phyloP scores from a whole-genome alignment of 1,284 basidiomycete genomes.

The Hypsizygus ulmarius region DNA sequence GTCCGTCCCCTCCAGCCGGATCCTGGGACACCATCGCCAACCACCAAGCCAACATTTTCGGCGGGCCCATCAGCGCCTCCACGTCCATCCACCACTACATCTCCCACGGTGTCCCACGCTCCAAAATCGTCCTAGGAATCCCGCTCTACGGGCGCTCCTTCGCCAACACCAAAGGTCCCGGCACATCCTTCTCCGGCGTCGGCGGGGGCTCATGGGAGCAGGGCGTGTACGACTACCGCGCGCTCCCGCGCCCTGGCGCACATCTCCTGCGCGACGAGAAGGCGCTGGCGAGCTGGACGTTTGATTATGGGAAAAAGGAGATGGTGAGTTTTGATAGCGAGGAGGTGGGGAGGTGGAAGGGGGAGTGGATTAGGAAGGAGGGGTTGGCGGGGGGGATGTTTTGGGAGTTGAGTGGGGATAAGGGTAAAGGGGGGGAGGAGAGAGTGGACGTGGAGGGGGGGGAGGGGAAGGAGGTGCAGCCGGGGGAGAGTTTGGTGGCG shows the following conservation, averaged over 20 bases:
- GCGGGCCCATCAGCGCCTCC: slow-evolving; percentile 61
- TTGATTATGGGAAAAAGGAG: slow-evolving; percentile 64
- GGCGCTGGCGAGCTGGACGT: slow-evolving; percentile 69
- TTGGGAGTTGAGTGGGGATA: slow-evolving; percentile 84
- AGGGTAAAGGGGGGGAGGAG: slow-evolving; percentile 58
- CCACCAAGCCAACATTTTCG: slow-evolving; percentile 88
- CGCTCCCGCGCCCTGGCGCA: slow-evolving; percentile 70
- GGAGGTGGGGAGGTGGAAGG: slow-evolving; percentile 66
- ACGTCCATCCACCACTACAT: slow-evolving; percentile 77
- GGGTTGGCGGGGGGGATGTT: slow-evolving; percentile 82
- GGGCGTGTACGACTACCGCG: slow-evolving; percentile 81
- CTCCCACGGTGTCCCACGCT: slow-evolving; percentile 65
- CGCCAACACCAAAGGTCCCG: slow-evolving; percentile 81
- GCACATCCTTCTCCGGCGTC: slow-evolving; percentile 72
- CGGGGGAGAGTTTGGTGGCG: slow-evolving; percentile 61
- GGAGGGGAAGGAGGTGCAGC: slow-evolving; percentile 57
- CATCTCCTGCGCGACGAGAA: slow-evolving; percentile 57
- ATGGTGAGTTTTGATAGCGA: slow-evolving; percentile 82
- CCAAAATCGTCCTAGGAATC: slow-evolving; percentile 87
- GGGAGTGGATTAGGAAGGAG: slow-evolving; percentile 69
- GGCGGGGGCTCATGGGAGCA: slow-evolving; percentile 76
- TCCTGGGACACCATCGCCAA: slow-evolving; percentile 78
- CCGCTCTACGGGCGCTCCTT: slow-evolving; percentile 94
- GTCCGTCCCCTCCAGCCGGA: too few species aligned
- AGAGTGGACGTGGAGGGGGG: slow-evolving; percentile 72